Evolutionary conservation across 495 filamentous ascomycete species (phyloP), one percentile per base, ranked within the genome.

Genomic region (Aspergillus sclerotiicarbonarius): DNA sequence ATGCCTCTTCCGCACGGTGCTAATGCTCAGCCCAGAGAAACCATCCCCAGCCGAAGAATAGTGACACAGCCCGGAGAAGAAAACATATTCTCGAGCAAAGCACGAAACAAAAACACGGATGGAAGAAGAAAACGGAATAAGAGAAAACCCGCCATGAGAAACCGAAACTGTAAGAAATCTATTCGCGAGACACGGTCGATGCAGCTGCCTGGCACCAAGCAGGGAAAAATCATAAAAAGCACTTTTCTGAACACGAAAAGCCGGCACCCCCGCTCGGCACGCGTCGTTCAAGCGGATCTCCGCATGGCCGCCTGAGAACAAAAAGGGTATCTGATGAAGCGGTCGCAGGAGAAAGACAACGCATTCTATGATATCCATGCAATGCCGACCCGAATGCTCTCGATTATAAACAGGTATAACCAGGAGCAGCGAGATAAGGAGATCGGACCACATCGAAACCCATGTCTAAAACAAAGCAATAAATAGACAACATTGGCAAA

Each of bases 351-450:
- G 62, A 72, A 87, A 85, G 79, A 78, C 81, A 88, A 88, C 86
- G 86, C 85, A 87, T 79, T 90, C 87, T 90, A 90, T 88, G 76
- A 77, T 84, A 84, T 88, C 83, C 84, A 80, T 79, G 80, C 79
- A 80, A 79, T 76, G 72, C 76, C 67, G 75, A 76, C 64, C 75
- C 73, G 66, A 65, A 68, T 64, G 74, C 75, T 73, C 72, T 70
- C 72, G 64, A 66, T 66, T 58, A 68, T 52, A 52, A 61, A 59
- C 57, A 50, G 57, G 60, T 54, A 70, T 63, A 66, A 65, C 66
- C 72, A 70, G 64, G 64, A 78, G 70, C 68, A 73, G 62, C 54
- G 49, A 64, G 55, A 67, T 61, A 57, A 56, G 51, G 61, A 62
- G 64, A 74, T 71, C 72, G 69, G 68, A 70, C 70, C 74, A 71